Base-by-base conservation (phyloP, 305 asterid species). In the Fraxinus angustifolia region DNA sequence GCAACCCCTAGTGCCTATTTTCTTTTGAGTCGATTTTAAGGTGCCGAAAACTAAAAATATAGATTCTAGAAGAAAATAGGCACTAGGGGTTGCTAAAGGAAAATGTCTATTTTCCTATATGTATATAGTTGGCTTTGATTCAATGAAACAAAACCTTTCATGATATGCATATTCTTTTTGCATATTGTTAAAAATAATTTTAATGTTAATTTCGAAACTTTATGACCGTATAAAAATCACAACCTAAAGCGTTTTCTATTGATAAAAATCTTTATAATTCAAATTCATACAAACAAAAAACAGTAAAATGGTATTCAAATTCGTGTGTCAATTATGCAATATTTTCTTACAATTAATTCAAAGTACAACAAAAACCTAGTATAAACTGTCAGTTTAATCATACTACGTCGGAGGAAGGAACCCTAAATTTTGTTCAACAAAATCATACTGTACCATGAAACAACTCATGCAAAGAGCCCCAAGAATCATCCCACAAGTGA, bases 401-500 rank as follows among this genome's bases (percentile, higher is more conserved):
- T 65, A 10, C 73, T 67, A 67, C 19, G 73, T 67, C 1, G 73
- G 73, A 26, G 73, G 73, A 67, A 67, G 35, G 31, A 67, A 67
- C 10, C 73, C 73, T 26, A 67, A 67, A 67, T 67, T 26, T 67
- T 12, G 19, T 3, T 26, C 73, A 67, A 28, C 8, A 14, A 67
- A 28, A 67, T 28, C 73, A 67, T 67, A 28, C 73, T 67, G 7
- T 28, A 28, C 73, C 73, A 67, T 67, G 36, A 67, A 12, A 1
- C 19, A 28, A 28, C 36, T 50, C 86, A 86, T 62, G 72, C 82
- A 88, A 21, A 70, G 19, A 0, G 85, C 88, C 0, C 93, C 96
- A 19, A 81, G 21, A 17, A 90, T 62, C 79, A 83, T 21, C 21
- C 96, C 96, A 35, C 85, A 33, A 0, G 84, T 87, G 76, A 87